Conservation (phyloP, 2,329 filamentous ascomycete species). For the Thelonectria discophora region DNA sequence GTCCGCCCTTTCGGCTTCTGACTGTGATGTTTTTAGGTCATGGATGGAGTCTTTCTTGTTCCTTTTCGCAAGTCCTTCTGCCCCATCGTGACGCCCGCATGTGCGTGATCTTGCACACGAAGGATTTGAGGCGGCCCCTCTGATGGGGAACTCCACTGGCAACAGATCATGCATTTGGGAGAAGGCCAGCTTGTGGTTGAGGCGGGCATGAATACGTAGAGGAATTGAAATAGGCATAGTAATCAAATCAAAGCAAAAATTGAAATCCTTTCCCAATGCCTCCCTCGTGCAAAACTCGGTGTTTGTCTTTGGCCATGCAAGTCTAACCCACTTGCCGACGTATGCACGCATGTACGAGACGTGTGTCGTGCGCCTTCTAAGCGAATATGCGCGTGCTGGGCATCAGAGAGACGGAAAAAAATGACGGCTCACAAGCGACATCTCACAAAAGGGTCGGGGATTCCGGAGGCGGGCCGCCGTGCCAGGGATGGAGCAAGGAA, state of each 20-base stretch:
- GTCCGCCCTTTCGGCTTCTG: too few relatives aligned
- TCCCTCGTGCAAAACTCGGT: too few relatives aligned
- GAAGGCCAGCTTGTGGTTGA: neutral
- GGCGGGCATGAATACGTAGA: too few relatives aligned
- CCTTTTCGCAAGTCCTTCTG: neutral
- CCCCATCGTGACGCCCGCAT: constrained; percentile 9
- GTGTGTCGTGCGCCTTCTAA: neutral
- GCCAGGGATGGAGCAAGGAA: neutral
- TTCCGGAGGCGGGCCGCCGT: neutral
- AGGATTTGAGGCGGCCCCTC: neutral
- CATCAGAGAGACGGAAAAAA: too few relatives aligned
- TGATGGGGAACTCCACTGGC: neutral
- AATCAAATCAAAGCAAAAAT: neutral
- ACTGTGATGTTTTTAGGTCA: too few relatives aligned
- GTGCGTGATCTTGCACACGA: neutral
- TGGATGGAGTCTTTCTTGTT: too few relatives aligned
- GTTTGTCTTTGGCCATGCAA: too few relatives aligned
- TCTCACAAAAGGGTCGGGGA: constrained; percentile 7
- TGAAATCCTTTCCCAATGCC: neutral
- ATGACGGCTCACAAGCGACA: constrained; percentile 21
- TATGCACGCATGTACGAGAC: neutral
- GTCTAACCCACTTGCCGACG: neutral
- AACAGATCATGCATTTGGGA: too few relatives aligned
- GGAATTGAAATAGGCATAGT: neutral
- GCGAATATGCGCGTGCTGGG: constrained; percentile 18